Conservation (phyloP, 192 early-diverging fungal species). For the Oehlia diaphana region DNA sequence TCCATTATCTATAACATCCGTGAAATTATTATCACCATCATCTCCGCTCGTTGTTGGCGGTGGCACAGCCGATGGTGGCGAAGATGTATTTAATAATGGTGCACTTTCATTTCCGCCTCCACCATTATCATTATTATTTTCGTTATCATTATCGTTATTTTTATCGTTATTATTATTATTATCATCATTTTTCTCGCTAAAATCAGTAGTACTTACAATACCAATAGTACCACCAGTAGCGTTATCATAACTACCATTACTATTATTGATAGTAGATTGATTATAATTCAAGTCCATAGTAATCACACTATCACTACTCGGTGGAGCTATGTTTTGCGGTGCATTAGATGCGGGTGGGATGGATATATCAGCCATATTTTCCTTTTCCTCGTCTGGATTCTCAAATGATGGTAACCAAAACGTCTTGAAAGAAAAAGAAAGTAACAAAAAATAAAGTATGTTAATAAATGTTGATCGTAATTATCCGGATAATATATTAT, state of each 20-base stretch:
- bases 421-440: background rate
- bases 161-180: background rate
- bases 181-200: background rate
- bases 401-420: slow-evolving; percentile 10
- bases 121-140: background rate
- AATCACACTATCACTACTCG: background rate
- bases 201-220: background rate
- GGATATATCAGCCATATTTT: background rate
- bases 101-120: background rate
- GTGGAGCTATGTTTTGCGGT: no score
- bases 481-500: background rate
- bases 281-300: background rate
- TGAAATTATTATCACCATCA: background rate
- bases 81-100: background rate
- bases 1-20: background rate
- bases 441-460: background rate
- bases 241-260: background rate
- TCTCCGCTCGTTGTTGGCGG: background rate
- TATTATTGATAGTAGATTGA: background rate
- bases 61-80: background rate
- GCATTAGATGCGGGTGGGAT: background rate
- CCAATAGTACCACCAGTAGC: no score
- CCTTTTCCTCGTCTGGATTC: background rate
- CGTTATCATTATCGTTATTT: background rate
- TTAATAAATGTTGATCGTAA: background rate